A percentile compares a stretch with the other conserved stretches of the same genome.
These are phyloP conservation scores for Phytophthora megakarya DNA, from an alignment of 352 stramenopile genomes.

Conservation along the genomic window DNA sequence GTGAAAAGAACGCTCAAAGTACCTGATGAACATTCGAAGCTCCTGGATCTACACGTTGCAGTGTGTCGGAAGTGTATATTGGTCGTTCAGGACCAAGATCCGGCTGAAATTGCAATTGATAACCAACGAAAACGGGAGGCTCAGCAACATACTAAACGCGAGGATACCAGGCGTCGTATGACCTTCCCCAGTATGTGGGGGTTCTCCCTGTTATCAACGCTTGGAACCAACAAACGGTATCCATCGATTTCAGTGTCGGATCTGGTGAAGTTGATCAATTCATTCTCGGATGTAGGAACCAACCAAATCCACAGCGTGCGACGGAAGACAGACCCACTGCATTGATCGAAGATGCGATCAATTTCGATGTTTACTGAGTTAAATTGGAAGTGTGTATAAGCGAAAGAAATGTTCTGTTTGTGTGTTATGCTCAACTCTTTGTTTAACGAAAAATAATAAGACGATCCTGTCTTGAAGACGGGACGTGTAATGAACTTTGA, in stretches of 20 bases:
- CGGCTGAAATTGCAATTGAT: background rate
- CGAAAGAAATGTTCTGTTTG: too few relatives aligned
- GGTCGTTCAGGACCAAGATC: constrained; percentile 9
- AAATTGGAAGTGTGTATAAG: too few relatives aligned
- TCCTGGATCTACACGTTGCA: constrained; percentile 4
- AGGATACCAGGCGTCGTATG: background rate
- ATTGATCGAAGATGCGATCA: too few relatives aligned
- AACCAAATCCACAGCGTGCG: too few relatives aligned
- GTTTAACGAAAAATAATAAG: too few relatives aligned
- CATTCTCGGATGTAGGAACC: too few relatives aligned
- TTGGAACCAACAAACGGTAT: constrained; percentile 2
- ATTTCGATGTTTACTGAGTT: too few relatives aligned
- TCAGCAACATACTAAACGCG: background rate
- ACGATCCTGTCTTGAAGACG: too few relatives aligned
- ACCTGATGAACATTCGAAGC: background rate
- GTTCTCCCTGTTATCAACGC: constrained; percentile 1
- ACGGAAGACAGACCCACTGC: too few relatives aligned
- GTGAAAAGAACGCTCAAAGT: constrained; percentile 14
- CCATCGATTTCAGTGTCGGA: constrained; percentile 16
- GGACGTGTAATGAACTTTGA: too few relatives aligned
- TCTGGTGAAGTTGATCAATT: constrained; percentile 6
- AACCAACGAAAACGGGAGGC: background rate
- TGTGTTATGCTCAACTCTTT: too few relatives aligned
- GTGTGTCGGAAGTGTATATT: constrained; percentile 10
- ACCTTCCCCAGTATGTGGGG: background rate